Percentiles rank a stretch among this genome's conserved stretches.
Conservation (phyloP, 2,329 filamentous ascomycete genomes). For the Penicillium sp. region DNA sequence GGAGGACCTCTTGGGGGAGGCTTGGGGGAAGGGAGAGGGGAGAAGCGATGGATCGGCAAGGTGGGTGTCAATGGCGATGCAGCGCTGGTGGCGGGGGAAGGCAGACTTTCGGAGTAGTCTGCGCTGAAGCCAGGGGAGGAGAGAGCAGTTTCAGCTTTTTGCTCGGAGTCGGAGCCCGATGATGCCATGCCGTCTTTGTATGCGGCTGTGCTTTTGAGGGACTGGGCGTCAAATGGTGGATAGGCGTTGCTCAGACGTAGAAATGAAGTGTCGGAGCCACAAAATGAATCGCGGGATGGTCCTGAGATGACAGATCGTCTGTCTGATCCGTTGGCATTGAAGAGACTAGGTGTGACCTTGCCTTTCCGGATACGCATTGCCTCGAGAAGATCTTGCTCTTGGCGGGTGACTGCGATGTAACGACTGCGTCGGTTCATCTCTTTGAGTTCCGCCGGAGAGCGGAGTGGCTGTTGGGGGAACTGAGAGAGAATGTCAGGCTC, state of each 20-base stretch:
- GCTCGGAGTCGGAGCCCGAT: constrained; percentile 37
- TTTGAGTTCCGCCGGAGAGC: constrained; percentile 25
- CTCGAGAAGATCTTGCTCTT: constrained; percentile 55
- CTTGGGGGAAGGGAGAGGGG: constrained; percentile 36
- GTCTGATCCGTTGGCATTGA: constrained; percentile 29
- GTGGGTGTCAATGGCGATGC: constrained; percentile 45
- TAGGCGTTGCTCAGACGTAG: constrained; percentile 41
- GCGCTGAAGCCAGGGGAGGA: constrained; percentile 37
- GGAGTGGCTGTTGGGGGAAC: constrained; percentile 24
- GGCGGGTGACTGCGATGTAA: constrained; percentile 55
- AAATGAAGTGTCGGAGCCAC: constrained; percentile 42
- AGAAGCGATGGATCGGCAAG: constrained; percentile 42
- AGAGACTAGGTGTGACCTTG: constrained; percentile 47
- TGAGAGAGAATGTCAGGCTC: constrained; percentile 35
- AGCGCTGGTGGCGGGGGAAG: constrained; percentile 39
- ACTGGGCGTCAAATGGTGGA: constrained; percentile 24
- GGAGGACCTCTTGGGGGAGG: constrained; percentile 34
- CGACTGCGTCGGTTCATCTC: constrained; percentile 45
- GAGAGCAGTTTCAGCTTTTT: constrained; percentile 33
- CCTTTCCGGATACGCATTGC: constrained; percentile 53
- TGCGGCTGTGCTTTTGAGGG: constrained; percentile 30
- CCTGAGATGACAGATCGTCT: constrained; percentile 33
- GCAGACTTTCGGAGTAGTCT: constrained; percentile 41
- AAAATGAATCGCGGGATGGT: constrained; percentile 36
- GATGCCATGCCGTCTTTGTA: constrained; percentile 31